A percentile compares a stretch with the other conserved stretches of the same genome.
Evolutionary conservation across 805 yeast species (phyloP).

Genomic region (Komagataella pseudopastoris): DNA sequence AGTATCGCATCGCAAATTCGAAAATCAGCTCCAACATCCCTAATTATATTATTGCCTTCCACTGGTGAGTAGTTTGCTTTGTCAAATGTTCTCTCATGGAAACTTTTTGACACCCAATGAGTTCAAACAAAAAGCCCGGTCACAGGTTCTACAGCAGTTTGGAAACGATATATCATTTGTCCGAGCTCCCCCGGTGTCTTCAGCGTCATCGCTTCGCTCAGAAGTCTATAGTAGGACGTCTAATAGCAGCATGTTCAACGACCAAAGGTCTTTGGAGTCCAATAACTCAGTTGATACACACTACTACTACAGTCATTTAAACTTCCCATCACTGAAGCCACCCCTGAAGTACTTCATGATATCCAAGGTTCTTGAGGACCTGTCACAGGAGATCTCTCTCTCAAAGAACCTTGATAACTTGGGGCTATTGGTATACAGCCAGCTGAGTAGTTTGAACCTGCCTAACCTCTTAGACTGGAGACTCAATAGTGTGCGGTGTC

Average conservation of each 20-base stretch:
- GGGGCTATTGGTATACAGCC: constrained; percentile 13
- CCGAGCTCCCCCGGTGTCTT: background rate
- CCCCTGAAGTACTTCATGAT: background rate
- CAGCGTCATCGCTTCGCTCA: background rate
- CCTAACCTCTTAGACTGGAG: constrained; percentile 38
- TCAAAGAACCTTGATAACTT: constrained; percentile 4
- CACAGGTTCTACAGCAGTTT: background rate
- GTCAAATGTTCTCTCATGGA: background rate
- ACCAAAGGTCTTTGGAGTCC: background rate
- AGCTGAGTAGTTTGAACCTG: constrained; percentile 12
- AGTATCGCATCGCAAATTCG: background rate
- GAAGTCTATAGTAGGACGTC: background rate
- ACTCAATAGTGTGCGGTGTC: constrained; percentile 33
- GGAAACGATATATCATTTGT: background rate
- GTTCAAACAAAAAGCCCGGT: background rate
- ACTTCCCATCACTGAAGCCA: background rate
- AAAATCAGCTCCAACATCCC: background rate
- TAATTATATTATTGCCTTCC: no score
- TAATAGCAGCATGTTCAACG: background rate
- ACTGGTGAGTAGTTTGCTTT: background rate
- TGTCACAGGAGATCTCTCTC: background rate
- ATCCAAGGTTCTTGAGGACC: background rate
- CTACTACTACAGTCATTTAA: background rate
- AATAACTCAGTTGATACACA: background rate
- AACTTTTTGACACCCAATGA: background rate